phyloP scores from a whole-genome alignment of 2,329 filamentous ascomycete species.

The Diaporthe citriasiana region DNA sequence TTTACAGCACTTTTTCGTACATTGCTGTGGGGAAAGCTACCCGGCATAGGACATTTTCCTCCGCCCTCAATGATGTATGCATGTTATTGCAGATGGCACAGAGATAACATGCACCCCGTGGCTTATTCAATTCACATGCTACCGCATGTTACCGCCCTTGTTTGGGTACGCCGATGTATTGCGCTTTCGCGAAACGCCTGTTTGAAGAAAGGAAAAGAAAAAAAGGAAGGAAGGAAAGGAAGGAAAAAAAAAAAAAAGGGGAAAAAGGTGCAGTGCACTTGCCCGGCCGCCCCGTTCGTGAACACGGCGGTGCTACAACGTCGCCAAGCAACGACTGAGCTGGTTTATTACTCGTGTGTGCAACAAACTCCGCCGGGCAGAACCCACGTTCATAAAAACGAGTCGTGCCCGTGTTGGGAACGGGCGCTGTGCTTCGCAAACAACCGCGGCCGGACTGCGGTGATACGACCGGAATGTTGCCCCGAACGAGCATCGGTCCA shows the following conservation, averaged over 20 bases:
- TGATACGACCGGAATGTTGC: slow-evolving; percentile 1
- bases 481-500: slow-evolving; percentile 9
- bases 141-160: not conserved
- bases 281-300: not conserved
- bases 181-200: not conserved
- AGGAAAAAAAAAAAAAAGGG: no score
- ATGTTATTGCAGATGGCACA: not conserved
- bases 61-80: not conserved
- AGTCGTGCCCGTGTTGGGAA: slow-evolving; percentile 18
- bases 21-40: not conserved
- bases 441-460: not conserved
- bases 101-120: not conserved
- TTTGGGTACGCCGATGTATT: not conserved
- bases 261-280: not conserved
- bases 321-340: slow-evolving; percentile 8
- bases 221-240: no score
- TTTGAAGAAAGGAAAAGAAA: no score
- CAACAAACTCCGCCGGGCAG: not conserved
- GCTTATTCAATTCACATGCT: not conserved
- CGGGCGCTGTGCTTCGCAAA: not conserved
- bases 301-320: not conserved
- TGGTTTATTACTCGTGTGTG: slow-evolving; percentile 8
- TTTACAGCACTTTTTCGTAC: not conserved
- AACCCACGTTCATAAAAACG: not conserved
- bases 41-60: not conserved